Evolutionary conservation across 2,329 filamentous ascomycete species (phyloP), one percentile per base, ranked within the genome.

Genomic region (Tolypocladium endophyticum): DNA sequence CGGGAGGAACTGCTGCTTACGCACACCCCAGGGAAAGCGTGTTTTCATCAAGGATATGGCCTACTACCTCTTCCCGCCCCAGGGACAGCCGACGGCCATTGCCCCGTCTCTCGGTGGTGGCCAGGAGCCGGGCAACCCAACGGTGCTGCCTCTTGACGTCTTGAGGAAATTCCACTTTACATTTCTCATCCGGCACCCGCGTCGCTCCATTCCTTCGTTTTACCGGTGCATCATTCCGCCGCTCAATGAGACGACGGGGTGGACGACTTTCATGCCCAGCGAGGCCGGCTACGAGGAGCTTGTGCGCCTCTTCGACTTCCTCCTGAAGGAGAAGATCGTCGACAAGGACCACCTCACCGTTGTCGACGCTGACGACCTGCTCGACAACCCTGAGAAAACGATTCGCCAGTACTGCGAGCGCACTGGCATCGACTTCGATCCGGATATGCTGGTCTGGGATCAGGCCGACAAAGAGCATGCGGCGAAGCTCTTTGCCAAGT

Each of bases 41-140:
- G 79, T 96, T 68, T 97, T 97, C 78, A 94, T 99, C 82, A 99
- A 99, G 75, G 94, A 97, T 74, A 99, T 97, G 78, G 87, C 89
- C 59, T 88, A 97, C 75, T 97, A 97, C 74, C 81, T 97, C 65
- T 80, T 96, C 64, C 89, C 92, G 6, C 90, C 90, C 4, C 78
- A 88, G 63, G 80, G 81, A 55, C 82, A 88, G 68, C 79, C 83
- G 18, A 83, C 90, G 57, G 79, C 79, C 56, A 85, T 94, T 61
- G 92, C 90, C 12, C 89, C 89, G 2, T 96, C 91, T n/a, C 80
- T 97, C 57, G 83, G 88, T 61, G 84, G 84, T 64, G 84, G 68
- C 58, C 62, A 74, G 3, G 87, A 93, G 74, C 77, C 82, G 3
- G 80, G 80, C 60, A 97, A 97, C 74, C 93, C 92, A 1, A 96